A percentile compares a stretch with the other conserved stretches of the same genome.
phyloP scores from a whole-genome alignment of 305 asterid genomes.

The Fraxinus velutina region DNA sequence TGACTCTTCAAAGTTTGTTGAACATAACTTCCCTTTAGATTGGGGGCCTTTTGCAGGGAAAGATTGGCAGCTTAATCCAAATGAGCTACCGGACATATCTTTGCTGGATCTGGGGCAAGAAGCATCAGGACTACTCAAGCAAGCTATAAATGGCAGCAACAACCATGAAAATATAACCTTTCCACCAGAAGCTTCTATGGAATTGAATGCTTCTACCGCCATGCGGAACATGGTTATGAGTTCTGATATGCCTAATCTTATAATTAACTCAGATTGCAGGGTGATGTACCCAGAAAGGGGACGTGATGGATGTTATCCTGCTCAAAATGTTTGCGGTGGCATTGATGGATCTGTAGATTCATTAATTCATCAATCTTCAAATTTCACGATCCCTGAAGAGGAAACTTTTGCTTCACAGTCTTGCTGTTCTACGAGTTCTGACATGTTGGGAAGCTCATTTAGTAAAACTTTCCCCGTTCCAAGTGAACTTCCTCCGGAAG shows the following conservation, averaged over 20 bases:
- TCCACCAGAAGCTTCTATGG: slow-evolving; percentile 27
- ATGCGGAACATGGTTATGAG: slow-evolving; percentile 28
- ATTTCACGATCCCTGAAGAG: slow-evolving; percentile 39
- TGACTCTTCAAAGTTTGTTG: slow-evolving; percentile 39
- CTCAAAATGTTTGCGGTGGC: slow-evolving; percentile 33
- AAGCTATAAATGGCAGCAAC: slow-evolving; percentile 41
- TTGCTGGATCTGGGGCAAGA: slow-evolving; percentile 58
- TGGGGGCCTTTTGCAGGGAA: slow-evolving; percentile 52
- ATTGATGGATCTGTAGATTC: slow-evolving; percentile 30
- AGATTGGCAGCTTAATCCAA: slow-evolving; percentile 64
- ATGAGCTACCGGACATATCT: slow-evolving; percentile 60
- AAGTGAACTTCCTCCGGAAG: slow-evolving; percentile 38
- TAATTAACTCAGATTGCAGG: slow-evolving; percentile 31
- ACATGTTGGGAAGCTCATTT: slow-evolving; percentile 30
- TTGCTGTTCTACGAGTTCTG: slow-evolving; percentile 30
- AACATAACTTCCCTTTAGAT: slow-evolving; percentile 47
- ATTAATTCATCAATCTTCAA: slow-evolving; percentile 30
- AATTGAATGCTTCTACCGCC: slow-evolving; percentile 20
- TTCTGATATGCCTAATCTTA: slow-evolving; percentile 25
- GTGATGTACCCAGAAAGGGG: slow-evolving; percentile 38
- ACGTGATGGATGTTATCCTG: slow-evolving; percentile 40
- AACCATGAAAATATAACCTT: slow-evolving; percentile 38
- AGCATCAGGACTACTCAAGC: slow-evolving; percentile 45
- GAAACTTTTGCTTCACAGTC: slow-evolving; percentile 45
- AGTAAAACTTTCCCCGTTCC: slow-evolving; percentile 38